These are phyloP conservation scores for Metschnikowia peoriensis DNA, from an alignment of 805 yeast species.

Conservation along the genomic window DNA sequence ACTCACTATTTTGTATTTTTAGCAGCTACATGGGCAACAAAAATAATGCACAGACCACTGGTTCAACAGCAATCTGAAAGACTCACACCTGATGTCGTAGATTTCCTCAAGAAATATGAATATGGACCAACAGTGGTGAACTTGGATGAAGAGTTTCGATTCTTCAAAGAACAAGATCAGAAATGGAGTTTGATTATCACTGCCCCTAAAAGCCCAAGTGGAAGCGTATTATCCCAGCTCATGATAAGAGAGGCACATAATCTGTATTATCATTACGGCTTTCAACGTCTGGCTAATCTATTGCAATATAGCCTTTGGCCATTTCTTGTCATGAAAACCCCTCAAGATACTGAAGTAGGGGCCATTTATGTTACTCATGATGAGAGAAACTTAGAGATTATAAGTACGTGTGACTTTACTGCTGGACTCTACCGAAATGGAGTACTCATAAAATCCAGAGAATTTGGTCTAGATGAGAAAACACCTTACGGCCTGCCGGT, in stretches of 20 bases:
- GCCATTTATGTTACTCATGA: not conserved
- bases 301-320: not conserved
- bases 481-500: not conserved
- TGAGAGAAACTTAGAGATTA: not conserved
- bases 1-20: no score
- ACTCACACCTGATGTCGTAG: not conserved
- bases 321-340: not conserved
- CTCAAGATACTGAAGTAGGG: not conserved
- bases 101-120: not conserved
- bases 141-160: not conserved
- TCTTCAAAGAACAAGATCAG: not conserved
- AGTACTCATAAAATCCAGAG: not conserved
- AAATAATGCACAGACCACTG: no score
- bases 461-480: not conserved
- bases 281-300: not conserved
- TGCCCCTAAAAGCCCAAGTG: not conserved
- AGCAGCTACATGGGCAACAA: no score
- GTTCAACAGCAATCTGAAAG: not conserved
- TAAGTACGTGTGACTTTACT: not conserved
- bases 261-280: not conserved
- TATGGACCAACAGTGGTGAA: not conserved
- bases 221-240: not conserved
- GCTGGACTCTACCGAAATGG: constrained; percentile 1
- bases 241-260: not conserved
- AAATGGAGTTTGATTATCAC: not conserved